Evolutionary conservation across 1,139 yeast species (phyloP), one percentile per base, ranked within the genome.

Genomic region (Debaryomycetaceae sp.): DNA sequence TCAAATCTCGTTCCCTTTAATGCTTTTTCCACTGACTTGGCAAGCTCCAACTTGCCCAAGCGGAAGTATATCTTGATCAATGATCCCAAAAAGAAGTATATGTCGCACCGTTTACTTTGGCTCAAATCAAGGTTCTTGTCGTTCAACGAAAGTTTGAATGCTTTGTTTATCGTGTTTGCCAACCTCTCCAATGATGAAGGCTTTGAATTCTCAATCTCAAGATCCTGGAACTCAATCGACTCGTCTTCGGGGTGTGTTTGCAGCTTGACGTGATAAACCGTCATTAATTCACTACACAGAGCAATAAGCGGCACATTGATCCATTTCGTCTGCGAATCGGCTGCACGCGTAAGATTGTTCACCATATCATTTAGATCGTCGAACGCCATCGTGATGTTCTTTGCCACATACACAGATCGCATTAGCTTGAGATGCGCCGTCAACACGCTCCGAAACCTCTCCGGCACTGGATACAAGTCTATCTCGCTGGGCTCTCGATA

Each of bases 1-100:
- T 62, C 58, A 14, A 64, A 63, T 15, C 73, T 58, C 43, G 83
- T 76, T 5, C 81, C 78, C 29, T 68, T 73, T 35, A 89, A 65
- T 2, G 91, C 96, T 56, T 83, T 82, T 43, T 87, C 81, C 42
- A 88, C 74, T 40, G 88, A 85, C 50, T 82, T 83, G 14, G 95
- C 94, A 53, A 89, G 74, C 46, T 89, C 88, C 36, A 79, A 68
- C 51, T 86, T 87, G 41, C 78, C 74, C 52, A 89, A 68, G 51
- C 71, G 70, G 63, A 86, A 82, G 63, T 89, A 91, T 14, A 85
- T 72, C 50, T 79, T 79, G 55, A 91, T 79, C 45, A 91, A 75
- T 44, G 82, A 74, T 30, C 85, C 83, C 32, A 88, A 79, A 56
- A 89, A 84, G 58, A 76, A 82, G 57, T 85, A 87, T 18, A 87